Evolutionary conservation across 2,329 filamentous ascomycete species (phyloP), one percentile per base, ranked within the genome.

Genomic region (Penicillium sp.): DNA sequence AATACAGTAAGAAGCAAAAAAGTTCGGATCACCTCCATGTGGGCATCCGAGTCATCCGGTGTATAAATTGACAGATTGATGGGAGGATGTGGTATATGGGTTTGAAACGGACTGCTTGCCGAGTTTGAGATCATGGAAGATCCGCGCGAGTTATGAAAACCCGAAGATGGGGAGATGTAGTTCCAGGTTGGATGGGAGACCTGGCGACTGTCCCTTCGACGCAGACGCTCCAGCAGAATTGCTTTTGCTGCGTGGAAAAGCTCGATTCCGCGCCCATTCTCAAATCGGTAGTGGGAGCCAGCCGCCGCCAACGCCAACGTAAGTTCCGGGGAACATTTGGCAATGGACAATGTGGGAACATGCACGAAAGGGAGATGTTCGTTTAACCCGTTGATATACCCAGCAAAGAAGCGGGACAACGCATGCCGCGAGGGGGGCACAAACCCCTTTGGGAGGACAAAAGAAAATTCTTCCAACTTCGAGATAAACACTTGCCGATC

Each of bases 181-280:
- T 67, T 69, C 69, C 69, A 72, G 16, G 66, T 56, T 5, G 65
- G 64, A 30, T 60, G 63, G 28, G 63, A 60, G 11, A 64, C 60
- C 42, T 73, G 60, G 25, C 69, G 70, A 33, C 71, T 69, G 47
- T 78, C 74, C 40, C 72, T 64, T 42, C 71, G 65, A 28, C 71
- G 68, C 26, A 79, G 72, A 13, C 75, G 71, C 49, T 77, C 70
- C 1, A 71, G 64, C 21, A 78, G 65, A 21, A 81, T 74, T 7
- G 74, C 68, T 50, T 75, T 77, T 8, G 76, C 75, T 9, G 75
- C 74, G 55, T 77, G 74, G 52, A 79, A 81, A 2, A 81, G 65
- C 30, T 78, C 72, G 25, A 79, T 76, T 0, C 75, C 76, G 34
- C 73, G 63, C 41, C 59, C 68, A 40, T 72, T 72, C 53, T 73